Evolutionary conservation across 2,329 filamentous ascomycete species (phyloP), one percentile per base, ranked within the genome.

Genomic region (Penicillium rolfsii): DNA sequence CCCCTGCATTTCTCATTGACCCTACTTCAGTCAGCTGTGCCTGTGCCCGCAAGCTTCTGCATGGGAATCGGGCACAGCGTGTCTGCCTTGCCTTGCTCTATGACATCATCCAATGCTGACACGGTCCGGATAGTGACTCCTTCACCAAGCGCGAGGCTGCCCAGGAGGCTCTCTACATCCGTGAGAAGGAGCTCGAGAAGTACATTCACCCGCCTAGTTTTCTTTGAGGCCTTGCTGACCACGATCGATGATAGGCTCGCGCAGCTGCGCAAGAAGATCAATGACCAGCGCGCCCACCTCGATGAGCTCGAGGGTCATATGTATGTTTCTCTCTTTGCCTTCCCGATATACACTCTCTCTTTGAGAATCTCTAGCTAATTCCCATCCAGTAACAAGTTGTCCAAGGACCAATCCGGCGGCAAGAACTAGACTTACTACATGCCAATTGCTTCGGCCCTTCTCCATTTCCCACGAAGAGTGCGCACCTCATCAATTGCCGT

Each of bases 91-190:
- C 36, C 49, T 30, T 40, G 43, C 49, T 30, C 7, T 14, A 67
- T 67, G 64, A 68, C 55, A 60, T 60, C 54, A 63, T 64, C n/a
- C 30, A 59, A 61, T 49, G 59, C 65, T 72, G 58, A 69, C 54
- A 49, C 38, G 28, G 28, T 45, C 35, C 9, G 41, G 50, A 70
- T 68, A 96, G 94, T 71, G 94, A 99, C 76, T 87, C 91, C 59
- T 99, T 97, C 86, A 91, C 89, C 81, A 90, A 89, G 81, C 92
- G 95, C 71, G 95, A 99, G 81, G 86, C 89, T 76, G 94, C 94
- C 69, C 85, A 82, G 76, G 95, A 98, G 83, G 89, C 93, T 77
- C 86, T 87, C 70, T 91, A 90, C 80, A 93, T 99, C 81, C 87
- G 87, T 73, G 83, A 90, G 82, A 91, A 93, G 76, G 95, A 98